Evolutionary conservation across 2,329 filamentous ascomycete species (phyloP), one percentile per base, ranked within the genome.

Genomic region (Fusarium mexicanum): DNA sequence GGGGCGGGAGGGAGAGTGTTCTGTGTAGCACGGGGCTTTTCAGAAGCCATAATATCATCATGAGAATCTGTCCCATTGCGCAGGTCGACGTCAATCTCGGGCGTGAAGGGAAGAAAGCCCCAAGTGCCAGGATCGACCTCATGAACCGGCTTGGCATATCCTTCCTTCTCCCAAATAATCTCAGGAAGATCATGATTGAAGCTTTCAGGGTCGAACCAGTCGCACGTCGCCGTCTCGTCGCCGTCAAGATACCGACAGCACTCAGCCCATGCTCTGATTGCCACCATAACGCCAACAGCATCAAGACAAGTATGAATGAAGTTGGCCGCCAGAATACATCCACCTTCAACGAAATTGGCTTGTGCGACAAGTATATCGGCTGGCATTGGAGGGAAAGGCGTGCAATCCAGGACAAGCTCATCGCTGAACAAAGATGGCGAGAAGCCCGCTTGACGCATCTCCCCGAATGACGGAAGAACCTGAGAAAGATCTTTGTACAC

Each of bases 281-380:
- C n/a, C 17, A 58, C 22, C 64, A 66, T 58, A 3, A 58, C 64
- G 4, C 64, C 64, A 3, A 66, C 64, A 0, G 61, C 64, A 37
- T 66, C 64, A 4, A 66, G 61, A 14, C 64, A 66, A 0, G 64
- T 66, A 4, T 66, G 64, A 2, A 66, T 66, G 11, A 66, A 66
- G 20, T 66, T 66, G 2, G 48, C 48, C 17, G 64, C 64, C 5
- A 66, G 4, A 14, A 66, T 66, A 1, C 64, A 66, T 0, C 61
- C 64, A 1, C 64, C 61, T 4, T 65, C 29, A 1, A 66, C 41
- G 4, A 66, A 66, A 18, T 66, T 66, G 10, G 41, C 64, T 17
- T 66, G 64, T 20, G 61, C 61, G 10, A 66, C 43, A 17, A 66
- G 13, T 16, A 66, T 41, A 20, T 66, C 64, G 0, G 64, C 64